These are phyloP conservation scores for Glomus cerebriforme DNA, from an alignment of 192 early-diverging fungal genomes.

Conservation along the genomic window DNA sequence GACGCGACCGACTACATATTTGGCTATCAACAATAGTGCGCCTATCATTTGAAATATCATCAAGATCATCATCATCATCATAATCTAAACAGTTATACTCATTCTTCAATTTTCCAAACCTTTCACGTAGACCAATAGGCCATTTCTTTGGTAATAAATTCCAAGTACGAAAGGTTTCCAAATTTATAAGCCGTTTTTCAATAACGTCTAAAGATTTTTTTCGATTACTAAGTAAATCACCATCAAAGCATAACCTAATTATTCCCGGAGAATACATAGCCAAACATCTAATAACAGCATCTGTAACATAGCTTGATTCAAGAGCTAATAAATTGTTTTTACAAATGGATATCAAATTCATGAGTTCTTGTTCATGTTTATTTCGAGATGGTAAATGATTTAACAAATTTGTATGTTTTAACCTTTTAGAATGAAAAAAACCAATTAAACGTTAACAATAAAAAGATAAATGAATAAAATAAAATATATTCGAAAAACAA, in stretches of 20 bases:
- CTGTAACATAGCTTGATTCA: constrained; percentile 2
- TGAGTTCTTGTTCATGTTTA: constrained; percentile 2
- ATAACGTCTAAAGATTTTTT: neutral
- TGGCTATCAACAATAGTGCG: neutral
- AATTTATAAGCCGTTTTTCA: neutral
- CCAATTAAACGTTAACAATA: neutral
- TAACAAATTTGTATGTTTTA: neutral
- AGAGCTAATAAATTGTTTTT: constrained; percentile 10
- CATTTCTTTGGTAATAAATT: neutral
- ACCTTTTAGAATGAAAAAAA: neutral
- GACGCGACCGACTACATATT: neutral
- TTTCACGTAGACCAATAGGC: neutral
- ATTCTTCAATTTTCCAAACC: neutral
- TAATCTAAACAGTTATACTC: constrained; percentile 1
- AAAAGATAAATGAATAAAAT: neutral
- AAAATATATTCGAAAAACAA: neutral
- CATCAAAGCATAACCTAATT: constrained; percentile 1
- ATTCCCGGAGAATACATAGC: neutral
- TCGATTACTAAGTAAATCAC: constrained; percentile 4
- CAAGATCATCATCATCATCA: neutral
- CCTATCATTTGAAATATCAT: neutral
- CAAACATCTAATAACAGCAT: neutral
- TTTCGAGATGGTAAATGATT: constrained; percentile 8
- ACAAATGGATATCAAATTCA: neutral
- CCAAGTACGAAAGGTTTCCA: constrained; percentile 1